Base-by-base conservation (phyloP, 1,284 basidiomycete genomes). In the Ganoderma multipileum region DNA sequence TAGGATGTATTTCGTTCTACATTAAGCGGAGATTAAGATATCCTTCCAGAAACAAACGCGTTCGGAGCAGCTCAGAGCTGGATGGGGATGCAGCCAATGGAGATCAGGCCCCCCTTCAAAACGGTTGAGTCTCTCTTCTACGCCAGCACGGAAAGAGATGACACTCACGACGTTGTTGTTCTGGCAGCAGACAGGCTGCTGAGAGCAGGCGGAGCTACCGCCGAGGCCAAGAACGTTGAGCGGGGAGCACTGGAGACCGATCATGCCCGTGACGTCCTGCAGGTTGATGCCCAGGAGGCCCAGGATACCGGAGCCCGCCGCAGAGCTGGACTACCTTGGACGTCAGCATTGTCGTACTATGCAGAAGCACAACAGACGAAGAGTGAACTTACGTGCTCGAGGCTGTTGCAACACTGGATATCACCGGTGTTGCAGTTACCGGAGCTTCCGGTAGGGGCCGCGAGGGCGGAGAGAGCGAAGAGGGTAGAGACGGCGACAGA, bases 81-180 rank as follows among this genome's bases (percentile, higher is more conserved):
- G 28, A 75, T 60, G 42, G 70, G 74, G 41, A 71, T 41, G 33
- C 74, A 74, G 65, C 74, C 74, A 50, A 75, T 72, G 67, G 74
- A 72, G 64, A 75, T 67, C 30, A 70, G 57, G 18, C 70, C 67
- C 26, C 73, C 71, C 74, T 75, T 47, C 20, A 23, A 41, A 44
- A 38, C 7, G 4, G 5, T 54, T 52, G 1, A 52, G 23, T 18
- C 30, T 8, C 26, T 26, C 11, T 14, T 1, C 16, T 12, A 33
- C 3, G 26, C 3, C 36, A 26, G 14, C 0, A 23, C 47, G 23
- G 47, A 1, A 8, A 16, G 30, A 8, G 1, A 18, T 36, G 36
- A 30, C 52, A 64, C 71, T 68, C 58, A 74, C 73, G 54, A 70
- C 61, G 69, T 67, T 72, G 74, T 75, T 75, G 73, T 75, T 70